These are phyloP conservation scores for Tilletia setariae DNA, from an alignment of 1,284 basidiomycete species.

Conservation along the genomic window DNA sequence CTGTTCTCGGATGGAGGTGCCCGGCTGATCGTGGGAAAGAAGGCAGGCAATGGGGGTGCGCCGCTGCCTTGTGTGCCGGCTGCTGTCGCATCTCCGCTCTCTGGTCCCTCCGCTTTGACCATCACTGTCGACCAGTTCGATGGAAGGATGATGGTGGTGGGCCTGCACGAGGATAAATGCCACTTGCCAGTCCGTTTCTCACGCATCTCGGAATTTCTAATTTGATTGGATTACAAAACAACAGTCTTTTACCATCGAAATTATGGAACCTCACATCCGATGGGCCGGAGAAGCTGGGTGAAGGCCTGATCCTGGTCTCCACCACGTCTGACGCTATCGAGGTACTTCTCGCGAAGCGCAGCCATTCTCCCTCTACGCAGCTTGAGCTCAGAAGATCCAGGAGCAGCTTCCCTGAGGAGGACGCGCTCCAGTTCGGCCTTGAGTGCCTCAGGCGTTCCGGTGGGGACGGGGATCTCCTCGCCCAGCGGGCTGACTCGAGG, in stretches of 20 bases:
- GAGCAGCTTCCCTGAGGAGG: not conserved
- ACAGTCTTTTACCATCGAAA: too few relatives aligned
- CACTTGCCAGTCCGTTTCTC: too few relatives aligned
- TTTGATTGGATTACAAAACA: too few relatives aligned
- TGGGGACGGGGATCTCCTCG: not conserved
- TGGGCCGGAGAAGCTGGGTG: not conserved
- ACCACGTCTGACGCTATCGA: not conserved
- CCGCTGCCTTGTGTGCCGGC: not conserved
- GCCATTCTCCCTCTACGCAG: not conserved
- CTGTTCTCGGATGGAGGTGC: not conserved
- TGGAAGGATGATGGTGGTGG: too few relatives aligned
- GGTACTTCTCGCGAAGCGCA: not conserved
- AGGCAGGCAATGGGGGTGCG: not conserved
- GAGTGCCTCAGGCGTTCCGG: not conserved
- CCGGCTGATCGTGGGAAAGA: not conserved
- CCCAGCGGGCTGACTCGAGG: not conserved
- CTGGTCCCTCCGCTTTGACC: too few relatives aligned
- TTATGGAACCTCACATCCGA: not conserved
- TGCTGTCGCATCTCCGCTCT: too few relatives aligned
- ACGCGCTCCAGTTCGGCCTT: not conserved
- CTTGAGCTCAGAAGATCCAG: conserved; percentile 1
- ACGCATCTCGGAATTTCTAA: too few relatives aligned
- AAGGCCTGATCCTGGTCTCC: not conserved
- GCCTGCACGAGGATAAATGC: too few relatives aligned
- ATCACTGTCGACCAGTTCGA: too few relatives aligned